These are phyloP conservation scores for Penicillium paxilli DNA, from an alignment of 495 filamentous ascomycete species.

Conservation along the genomic window DNA sequence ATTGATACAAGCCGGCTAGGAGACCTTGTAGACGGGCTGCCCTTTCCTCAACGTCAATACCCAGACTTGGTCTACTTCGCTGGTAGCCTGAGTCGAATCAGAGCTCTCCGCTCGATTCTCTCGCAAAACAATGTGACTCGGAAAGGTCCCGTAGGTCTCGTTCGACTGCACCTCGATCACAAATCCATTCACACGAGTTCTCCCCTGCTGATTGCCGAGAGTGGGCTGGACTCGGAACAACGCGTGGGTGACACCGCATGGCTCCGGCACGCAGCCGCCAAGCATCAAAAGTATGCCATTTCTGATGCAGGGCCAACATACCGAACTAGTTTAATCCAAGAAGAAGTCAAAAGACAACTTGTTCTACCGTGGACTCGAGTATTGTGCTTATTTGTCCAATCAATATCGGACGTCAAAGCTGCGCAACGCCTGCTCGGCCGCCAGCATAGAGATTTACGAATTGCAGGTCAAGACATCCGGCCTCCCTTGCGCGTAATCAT, in stretches of 20 bases:
- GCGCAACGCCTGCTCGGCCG: slow-evolving; percentile 1
- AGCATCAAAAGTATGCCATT: slow-evolving; percentile 4
- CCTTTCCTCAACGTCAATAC: not conserved
- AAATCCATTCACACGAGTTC: not conserved
- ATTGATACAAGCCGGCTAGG: not conserved
- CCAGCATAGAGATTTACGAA: not conserved
- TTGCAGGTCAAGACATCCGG: slow-evolving; percentile 3
- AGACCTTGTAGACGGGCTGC: not conserved
- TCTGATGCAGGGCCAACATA: not conserved
- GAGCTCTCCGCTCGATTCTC: not conserved
- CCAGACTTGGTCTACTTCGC: not conserved
- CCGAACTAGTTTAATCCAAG: not conserved
- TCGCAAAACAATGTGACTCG: not conserved
- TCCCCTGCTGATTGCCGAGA: not conserved
- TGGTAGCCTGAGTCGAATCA: not conserved
- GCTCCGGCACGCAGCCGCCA: not conserved
- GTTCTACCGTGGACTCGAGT: not conserved
- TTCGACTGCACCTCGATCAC: not conserved
- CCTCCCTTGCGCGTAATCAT: slow-evolving; percentile 5
- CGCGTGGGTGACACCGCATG: not conserved
- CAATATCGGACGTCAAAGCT: not conserved
- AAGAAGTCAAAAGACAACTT: slow-evolving; percentile 10
- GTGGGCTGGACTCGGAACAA: not conserved
- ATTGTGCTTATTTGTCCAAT: slow-evolving; percentile 4
- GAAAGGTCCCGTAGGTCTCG: not conserved